A percentile compares a stretch with the other conserved stretches of the same genome.
Conservation (phyloP, 768 basidiomycete genomes). For the Sporobolomyces pararoseus region DNA sequence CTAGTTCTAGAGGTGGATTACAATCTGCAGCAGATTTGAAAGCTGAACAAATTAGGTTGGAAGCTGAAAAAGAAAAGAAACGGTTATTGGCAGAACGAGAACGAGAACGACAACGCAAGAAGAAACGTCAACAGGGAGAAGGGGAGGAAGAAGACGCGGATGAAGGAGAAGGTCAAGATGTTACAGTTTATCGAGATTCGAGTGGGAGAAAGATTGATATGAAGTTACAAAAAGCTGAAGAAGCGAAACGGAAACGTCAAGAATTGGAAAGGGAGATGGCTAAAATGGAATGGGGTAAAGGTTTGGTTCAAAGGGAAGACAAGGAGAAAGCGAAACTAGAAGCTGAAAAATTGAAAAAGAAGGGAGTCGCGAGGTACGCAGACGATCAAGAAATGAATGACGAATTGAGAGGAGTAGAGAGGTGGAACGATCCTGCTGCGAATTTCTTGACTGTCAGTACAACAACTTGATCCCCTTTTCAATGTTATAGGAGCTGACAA, state of each 20-base stretch:
- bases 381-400: slow-evolving; percentile 85
- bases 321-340: slow-evolving; percentile 63
- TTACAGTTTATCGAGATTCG: slow-evolving; percentile 91
- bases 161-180: slow-evolving; percentile 56
- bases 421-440: slow-evolving; percentile 98
- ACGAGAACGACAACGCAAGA: slow-evolving; percentile 59
- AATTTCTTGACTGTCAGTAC: slow-evolving; percentile 73
- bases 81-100: slow-evolving; percentile 50
- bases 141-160: slow-evolving; percentile 39
- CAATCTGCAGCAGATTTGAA: slow-evolving; percentile 67
- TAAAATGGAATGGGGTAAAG: slow-evolving; percentile 99
- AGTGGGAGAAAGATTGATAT: slow-evolving; percentile 84
- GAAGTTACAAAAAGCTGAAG: slow-evolving; percentile 77
- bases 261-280: slow-evolving; percentile 77
- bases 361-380: slow-evolving; percentile 69
- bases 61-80: slow-evolving; percentile 48
- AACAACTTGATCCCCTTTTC: slow-evolving; percentile 5
- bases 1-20: slow-evolving; percentile 60
- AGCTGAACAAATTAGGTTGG: slow-evolving; percentile 50
- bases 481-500: not conserved
- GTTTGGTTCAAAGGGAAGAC: slow-evolving; percentile 81
- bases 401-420: slow-evolving; percentile 69
- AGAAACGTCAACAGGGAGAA: slow-evolving; percentile 27
- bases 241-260: slow-evolving; percentile 72
- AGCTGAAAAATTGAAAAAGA: slow-evolving; percentile 63